A percentile compares a stretch with the other conserved stretches of the same genome.
phyloP scores from a whole-genome alignment of 106 monocot species.

The Platanthera zijinensis region DNA sequence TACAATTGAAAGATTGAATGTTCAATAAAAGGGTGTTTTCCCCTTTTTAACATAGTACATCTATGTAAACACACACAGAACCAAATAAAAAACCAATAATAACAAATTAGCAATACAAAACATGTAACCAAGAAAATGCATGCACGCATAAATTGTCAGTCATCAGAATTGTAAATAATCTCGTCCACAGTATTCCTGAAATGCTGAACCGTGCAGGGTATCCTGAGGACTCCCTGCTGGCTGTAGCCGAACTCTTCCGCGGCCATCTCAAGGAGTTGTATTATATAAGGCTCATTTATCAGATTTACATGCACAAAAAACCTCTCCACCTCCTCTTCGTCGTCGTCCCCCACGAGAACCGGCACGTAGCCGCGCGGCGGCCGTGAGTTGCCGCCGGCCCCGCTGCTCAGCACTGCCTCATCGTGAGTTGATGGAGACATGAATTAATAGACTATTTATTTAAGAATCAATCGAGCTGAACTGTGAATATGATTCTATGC shows the following conservation, averaged over 20 bases:
- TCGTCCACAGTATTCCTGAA: not conserved
- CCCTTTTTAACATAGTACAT: too few relatives aligned
- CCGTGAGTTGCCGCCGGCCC: not conserved
- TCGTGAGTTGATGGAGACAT: too few relatives aligned
- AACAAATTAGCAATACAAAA: too few relatives aligned
- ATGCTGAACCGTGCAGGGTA: constrained; percentile 13
- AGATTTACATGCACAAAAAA: constrained; percentile 6
- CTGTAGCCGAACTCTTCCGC: constrained; percentile 15
- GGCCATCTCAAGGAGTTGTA: constrained; percentile 11
- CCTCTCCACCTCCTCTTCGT: not conserved
- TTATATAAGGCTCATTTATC: constrained; percentile 5
- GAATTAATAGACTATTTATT: too few relatives aligned
- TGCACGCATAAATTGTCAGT: too few relatives aligned
- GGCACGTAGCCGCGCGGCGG: constrained; percentile 9
- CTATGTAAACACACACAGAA: too few relatives aligned
- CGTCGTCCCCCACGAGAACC: constrained; percentile 1
- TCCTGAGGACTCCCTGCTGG: constrained; percentile 12
- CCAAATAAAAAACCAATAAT: too few relatives aligned
- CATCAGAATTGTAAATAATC: not conserved
- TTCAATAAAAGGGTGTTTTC: too few relatives aligned
- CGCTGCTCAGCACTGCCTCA: not conserved
- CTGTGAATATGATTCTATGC: too few relatives aligned
- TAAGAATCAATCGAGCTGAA: too few relatives aligned
- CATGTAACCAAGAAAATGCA: too few relatives aligned
- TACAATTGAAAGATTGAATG: too few relatives aligned